Evolutionary conservation across 2,329 filamentous ascomycete genomes (phyloP).

Genomic region (Colletotrichum salicis): DNA sequence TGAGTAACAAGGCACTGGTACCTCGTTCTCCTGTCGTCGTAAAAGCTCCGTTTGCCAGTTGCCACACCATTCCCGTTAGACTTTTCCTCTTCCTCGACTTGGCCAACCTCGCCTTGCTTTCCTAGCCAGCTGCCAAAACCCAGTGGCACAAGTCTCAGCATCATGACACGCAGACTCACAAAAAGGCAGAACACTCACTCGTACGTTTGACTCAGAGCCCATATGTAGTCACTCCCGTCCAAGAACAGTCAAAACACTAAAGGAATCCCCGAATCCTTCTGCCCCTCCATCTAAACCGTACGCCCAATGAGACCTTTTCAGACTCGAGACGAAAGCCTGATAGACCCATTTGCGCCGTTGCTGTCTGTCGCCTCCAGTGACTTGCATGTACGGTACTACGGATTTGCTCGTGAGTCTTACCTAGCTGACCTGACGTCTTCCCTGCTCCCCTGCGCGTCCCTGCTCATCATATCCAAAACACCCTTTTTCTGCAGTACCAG

Average conservation of each 20-base stretch:
- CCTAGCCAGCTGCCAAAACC: background rate
- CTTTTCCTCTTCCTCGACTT: background rate
- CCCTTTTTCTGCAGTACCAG: background rate
- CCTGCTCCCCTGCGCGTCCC: background rate
- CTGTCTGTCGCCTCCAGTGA: background rate
- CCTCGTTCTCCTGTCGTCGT: background rate
- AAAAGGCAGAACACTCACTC: conserved; percentile 7
- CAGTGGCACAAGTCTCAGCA: background rate
- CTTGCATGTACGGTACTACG: background rate
- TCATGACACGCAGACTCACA: conserved; percentile 21
- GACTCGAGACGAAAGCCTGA: background rate
- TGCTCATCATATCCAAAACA: background rate
- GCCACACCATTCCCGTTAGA: background rate
- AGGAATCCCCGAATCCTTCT: background rate
- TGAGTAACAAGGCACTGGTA: background rate
- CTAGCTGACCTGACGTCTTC: background rate
- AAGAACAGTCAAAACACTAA: background rate
- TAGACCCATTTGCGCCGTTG: background rate
- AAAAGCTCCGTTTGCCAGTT: background rate
- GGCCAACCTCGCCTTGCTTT: background rate
- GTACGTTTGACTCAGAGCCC: conserved; percentile 6
- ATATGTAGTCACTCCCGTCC: background rate
- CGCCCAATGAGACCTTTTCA: background rate
- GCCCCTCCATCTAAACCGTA: background rate
- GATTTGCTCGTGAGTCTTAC: background rate